These are phyloP conservation scores for Coniella lustricola DNA, from an alignment of 2,329 filamentous ascomycete genomes.

Conservation along the genomic window DNA sequence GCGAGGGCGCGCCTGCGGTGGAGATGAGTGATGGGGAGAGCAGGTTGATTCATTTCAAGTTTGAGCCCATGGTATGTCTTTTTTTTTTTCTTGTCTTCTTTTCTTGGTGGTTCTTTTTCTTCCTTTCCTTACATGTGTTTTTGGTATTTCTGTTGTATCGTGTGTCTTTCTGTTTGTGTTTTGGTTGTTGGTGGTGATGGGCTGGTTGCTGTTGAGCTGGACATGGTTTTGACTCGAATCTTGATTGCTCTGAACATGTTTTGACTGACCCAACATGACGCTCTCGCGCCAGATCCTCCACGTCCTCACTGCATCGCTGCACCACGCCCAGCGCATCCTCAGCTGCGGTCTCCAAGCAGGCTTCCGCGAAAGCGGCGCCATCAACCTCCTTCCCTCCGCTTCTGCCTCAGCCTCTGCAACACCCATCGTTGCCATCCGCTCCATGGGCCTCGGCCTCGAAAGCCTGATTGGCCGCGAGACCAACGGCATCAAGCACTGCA, in stretches of 20 bases:
- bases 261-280: too few relatives aligned
- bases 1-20: slow-evolving; percentile 15
- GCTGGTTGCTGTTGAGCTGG: too few relatives aligned
- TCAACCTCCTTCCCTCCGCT: slow-evolving; percentile 48
- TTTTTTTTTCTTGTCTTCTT: not conserved
- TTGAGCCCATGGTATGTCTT: slow-evolving; percentile 76
- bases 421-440: slow-evolving; percentile 80
- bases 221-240: too few relatives aligned
- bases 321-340: slow-evolving; percentile 69
- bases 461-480: slow-evolving; percentile 62
- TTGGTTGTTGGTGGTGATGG: too few relatives aligned
- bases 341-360: slow-evolving; percentile 72
- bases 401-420: slow-evolving; percentile 28
- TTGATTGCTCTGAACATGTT: too few relatives aligned
- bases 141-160: not conserved
- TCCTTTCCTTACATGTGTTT: too few relatives aligned
- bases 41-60: slow-evolving; percentile 75
- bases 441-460: slow-evolving; percentile 75
- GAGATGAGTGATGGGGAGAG: slow-evolving; percentile 25
- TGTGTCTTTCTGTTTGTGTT: not conserved
- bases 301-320: slow-evolving; percentile 67
- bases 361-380: slow-evolving; percentile 83
- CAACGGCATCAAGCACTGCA: slow-evolving; percentile 31
- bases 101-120: not conserved
- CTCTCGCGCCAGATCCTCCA: slow-evolving; percentile 98